Conservation (phyloP, 2,329 filamentous ascomycete species). For the Fusarium agapanthi region DNA sequence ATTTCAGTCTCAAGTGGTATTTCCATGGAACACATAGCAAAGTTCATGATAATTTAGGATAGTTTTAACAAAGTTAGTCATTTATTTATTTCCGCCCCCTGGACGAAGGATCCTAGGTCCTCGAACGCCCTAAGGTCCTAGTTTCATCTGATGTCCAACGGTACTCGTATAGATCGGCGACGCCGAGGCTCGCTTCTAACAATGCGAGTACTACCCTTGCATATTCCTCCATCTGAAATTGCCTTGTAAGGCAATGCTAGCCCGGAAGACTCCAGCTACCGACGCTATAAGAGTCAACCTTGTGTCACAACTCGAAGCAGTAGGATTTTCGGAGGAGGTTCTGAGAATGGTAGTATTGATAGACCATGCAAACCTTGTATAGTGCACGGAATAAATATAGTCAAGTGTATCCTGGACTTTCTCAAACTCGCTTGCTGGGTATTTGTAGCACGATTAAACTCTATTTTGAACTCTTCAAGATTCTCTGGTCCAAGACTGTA, state of each 20-base stretch:
- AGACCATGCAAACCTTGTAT: slow-evolving; percentile 1
- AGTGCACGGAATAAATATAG: background rate
- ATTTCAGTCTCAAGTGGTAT: background rate
- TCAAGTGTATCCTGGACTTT: background rate
- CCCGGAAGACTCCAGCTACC: background rate
- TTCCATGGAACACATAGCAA: background rate
- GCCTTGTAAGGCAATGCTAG: background rate
- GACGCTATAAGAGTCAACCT: background rate
- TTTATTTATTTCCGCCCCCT: background rate
- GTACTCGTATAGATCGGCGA: background rate
- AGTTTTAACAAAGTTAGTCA: no score
- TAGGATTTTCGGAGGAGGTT: slow-evolving; percentile 2
- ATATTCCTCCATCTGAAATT: background rate
- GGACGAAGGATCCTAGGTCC: background rate
- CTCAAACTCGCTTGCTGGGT: slow-evolving; percentile 24
- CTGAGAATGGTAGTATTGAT: background rate
- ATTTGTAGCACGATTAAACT: slow-evolving; percentile 23
- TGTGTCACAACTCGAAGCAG: background rate
- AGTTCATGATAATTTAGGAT: background rate
- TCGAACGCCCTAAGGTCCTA: background rate
- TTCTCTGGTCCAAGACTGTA: background rate
- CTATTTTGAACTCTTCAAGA: slow-evolving; percentile 8
- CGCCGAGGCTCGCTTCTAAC: background rate
- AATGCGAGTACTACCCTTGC: background rate
- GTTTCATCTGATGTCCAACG: background rate